Evolutionary conservation across 2,329 filamentous ascomycete species (phyloP).

Genomic region (Monosporascus sp.): DNA sequence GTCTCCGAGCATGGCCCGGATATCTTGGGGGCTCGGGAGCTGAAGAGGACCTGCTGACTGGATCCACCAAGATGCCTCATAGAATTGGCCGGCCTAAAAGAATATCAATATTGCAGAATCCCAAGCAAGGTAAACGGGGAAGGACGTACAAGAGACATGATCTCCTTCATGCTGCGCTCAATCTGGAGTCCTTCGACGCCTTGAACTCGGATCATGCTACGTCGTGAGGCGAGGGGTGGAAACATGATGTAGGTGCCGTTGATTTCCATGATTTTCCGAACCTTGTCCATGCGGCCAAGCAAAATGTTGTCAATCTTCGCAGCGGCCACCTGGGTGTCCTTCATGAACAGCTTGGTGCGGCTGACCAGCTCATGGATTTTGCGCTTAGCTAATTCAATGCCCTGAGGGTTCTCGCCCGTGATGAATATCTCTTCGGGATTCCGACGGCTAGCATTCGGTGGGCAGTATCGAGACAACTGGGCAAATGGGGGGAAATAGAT

Average conservation of each 20-base stretch:
- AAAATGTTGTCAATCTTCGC: slow-evolving; percentile 95
- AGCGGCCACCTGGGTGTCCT: slow-evolving; percentile 83
- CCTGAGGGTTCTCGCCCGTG: slow-evolving; percentile 79
- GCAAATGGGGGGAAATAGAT: slow-evolving; percentile 98
- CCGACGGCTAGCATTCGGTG: slow-evolving; percentile 72
- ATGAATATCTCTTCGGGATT: slow-evolving; percentile 91
- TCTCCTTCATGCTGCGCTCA: slow-evolving; percentile 88
- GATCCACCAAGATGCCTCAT: slow-evolving; percentile 94
- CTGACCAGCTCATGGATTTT: slow-evolving; percentile 82
- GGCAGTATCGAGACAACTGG: slow-evolving; percentile 83
- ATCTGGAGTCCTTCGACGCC: slow-evolving; percentile 90
- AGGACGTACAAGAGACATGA: slow-evolving; percentile 78
- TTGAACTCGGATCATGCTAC: slow-evolving; percentile 81
- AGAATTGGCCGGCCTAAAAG: slow-evolving; percentile 83
- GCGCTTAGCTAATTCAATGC: slow-evolving; percentile 83
- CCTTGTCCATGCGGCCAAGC: slow-evolving; percentile 86
- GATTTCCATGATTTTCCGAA: slow-evolving; percentile 94
- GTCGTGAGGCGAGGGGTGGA: slow-evolving; percentile 79
- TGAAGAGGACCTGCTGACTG: slow-evolving; percentile 65
- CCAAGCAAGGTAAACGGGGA: background rate
- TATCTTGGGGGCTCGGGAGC: slow-evolving; percentile 62
- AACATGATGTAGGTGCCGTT: slow-evolving; percentile 95
- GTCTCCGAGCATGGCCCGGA: slow-evolving; percentile 86
- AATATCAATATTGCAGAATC: slow-evolving; percentile 19
- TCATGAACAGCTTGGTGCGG: slow-evolving; percentile 78